phyloP scores from a whole-genome alignment of 352 stramenopile genomes.

The Blastocystis sp. region DNA sequence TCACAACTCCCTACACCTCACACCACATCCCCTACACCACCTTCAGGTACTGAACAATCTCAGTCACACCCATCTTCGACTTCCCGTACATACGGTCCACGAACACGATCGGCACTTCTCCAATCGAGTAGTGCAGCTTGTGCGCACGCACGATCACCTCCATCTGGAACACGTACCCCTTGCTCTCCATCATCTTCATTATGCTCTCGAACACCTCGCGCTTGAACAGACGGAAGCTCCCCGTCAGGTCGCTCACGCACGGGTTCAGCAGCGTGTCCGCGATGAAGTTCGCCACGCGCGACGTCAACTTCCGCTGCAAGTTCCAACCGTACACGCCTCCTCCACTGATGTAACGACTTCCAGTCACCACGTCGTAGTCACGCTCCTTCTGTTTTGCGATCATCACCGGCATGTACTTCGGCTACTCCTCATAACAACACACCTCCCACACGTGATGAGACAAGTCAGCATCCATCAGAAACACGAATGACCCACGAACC shows the following conservation, averaged over 20 bases:
- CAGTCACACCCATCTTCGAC: conserved; percentile 91
- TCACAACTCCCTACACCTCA: conserved; percentile 73
- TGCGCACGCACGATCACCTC: conserved; percentile 92
- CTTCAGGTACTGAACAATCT: conserved; percentile 94
- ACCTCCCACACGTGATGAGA: conserved; percentile 84
- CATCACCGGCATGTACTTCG: conserved; percentile 89
- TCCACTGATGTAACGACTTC: conserved; percentile 86
- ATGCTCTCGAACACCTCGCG: conserved; percentile 87
- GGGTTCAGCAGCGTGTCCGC: conserved; percentile 91
- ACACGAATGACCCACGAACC: conserved; percentile 83
- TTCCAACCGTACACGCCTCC: conserved; percentile 93
- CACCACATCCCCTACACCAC: conserved; percentile 90
- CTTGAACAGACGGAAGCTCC: conserved; percentile 94
- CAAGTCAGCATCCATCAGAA: conserved; percentile 97
- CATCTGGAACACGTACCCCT: conserved; percentile 98
- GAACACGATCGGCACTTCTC: conserved; percentile 93
- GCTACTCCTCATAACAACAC: conserved; percentile 72
- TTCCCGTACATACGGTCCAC: conserved; percentile 96
- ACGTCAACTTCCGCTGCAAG: conserved; percentile 89
- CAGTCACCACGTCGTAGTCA: conserved; percentile 88
- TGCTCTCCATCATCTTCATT: conserved; percentile 81
- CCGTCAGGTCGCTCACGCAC: conserved; percentile 89
- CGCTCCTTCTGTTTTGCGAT: conserved; percentile 70
- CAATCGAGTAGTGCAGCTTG: conserved; percentile 84
- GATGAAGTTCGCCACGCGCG: conserved; percentile 92